Conservation (phyloP, 139 green algal genomes). For the Chlamydomonas sphaeroides region DNA sequence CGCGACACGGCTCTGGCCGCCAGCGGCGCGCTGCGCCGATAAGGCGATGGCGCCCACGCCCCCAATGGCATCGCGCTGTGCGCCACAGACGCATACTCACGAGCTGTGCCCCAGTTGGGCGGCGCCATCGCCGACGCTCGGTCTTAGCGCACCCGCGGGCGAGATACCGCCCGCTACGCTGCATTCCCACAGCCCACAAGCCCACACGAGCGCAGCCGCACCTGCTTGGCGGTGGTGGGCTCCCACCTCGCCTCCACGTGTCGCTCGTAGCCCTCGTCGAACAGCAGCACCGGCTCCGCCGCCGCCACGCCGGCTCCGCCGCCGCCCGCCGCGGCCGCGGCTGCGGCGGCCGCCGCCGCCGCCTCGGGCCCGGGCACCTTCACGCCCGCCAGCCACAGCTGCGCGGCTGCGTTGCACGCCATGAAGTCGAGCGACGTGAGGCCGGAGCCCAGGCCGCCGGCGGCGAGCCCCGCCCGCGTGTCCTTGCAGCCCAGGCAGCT, state of each 20-base stretch:
- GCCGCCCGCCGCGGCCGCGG: neutral
- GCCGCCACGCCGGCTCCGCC: neutral
- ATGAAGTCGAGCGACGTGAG: conserved; percentile 61
- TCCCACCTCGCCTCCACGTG: conserved; percentile 72
- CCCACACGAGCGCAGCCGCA: no score
- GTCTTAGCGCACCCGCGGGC: no score
- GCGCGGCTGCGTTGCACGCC: conserved; percentile 57
- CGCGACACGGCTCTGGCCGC: no score
- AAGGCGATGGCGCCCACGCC: no score
- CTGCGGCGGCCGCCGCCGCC: neutral
- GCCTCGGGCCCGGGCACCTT: neutral
- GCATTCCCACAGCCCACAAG: no score
- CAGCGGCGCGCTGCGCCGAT: no score
- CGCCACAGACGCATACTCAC: no score
- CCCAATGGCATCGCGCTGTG: no score
- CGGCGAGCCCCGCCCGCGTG: conserved; percentile 45
- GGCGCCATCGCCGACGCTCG: no score
- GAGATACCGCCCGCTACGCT: no score
- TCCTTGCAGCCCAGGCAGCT: conserved; percentile 74
- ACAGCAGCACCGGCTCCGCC: neutral
- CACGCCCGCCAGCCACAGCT: conserved; percentile 45
- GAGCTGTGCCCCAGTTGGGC: no score
- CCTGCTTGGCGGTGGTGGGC: conserved; percentile 44
- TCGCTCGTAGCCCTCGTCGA: conserved; percentile 65
- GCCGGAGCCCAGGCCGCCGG: conserved; percentile 20